Evolutionary conservation across 2,329 filamentous ascomycete species (phyloP), one percentile per base, ranked within the genome.

Genomic region (Colletotrichum zoysiae): DNA sequence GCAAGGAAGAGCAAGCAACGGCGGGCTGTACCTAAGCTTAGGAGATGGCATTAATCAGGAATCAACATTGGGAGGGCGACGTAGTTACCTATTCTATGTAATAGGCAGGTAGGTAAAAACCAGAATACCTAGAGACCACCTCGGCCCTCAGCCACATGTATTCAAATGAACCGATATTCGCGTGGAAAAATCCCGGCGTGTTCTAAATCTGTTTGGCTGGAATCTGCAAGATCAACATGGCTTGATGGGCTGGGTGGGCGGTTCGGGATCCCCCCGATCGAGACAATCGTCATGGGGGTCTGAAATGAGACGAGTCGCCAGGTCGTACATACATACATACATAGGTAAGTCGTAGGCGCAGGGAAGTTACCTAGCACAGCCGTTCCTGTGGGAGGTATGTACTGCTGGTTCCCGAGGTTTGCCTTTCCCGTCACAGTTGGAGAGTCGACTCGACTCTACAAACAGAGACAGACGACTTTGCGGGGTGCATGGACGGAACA

Each of bases 401-500:
- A 23, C 30, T 42, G 40, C 30, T 42, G 40, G 35, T 62, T 50
- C n/a, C 23, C 42, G 35, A 51, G 58, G 30, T 23, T 62, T 46
- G 50, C 38, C 60, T 58, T 40, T 18, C 18, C 51, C 50, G 58
- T 7, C 56, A 35, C 35, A 38, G 35, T 38, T 38, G 35, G 35
- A 38, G 35, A 55, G 65, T 59, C 63, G 68, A 65, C 59, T 59
- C 63, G 68, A 65, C 59, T 33, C 30, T 30, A 30, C 30, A 30
- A 30, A 30, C 30, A 4, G 30, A 30, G 30, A 30, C 30, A 55
- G 65, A 65, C 63, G 68, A 65, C 59, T 33, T 48, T 72, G 70
- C 65, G 69, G 69, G 69, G 69, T 71, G 70, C 70, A 60, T 64
- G 53, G 55, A 60, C 65, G 55, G 69, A 60, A 62, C 69, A 71